Conservation (phyloP, 2,329 filamentous ascomycete species). For the Epichloe festucae region DNA sequence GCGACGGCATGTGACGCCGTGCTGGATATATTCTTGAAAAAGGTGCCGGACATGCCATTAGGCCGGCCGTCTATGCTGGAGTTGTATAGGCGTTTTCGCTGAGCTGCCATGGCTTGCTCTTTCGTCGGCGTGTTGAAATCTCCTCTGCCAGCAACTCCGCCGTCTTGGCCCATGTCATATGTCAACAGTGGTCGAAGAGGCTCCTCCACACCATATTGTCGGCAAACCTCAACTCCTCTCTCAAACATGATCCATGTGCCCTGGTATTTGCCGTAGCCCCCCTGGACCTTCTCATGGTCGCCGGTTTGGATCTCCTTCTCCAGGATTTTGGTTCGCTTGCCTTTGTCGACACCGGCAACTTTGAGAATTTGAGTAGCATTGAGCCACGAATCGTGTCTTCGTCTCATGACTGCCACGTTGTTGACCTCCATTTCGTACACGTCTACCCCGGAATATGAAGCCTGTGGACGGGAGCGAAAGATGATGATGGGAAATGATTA, state of each 20-base stretch:
- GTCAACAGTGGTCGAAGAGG: slow-evolving; percentile 60
- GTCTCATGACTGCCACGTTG: slow-evolving; percentile 85
- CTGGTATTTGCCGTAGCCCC: slow-evolving; percentile 99
- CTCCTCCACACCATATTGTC: slow-evolving; percentile 66
- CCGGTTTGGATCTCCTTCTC: slow-evolving; percentile 96
- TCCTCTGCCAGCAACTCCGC: slow-evolving; percentile 56
- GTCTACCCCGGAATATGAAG: slow-evolving; percentile 87
- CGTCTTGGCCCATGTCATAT: slow-evolving; percentile 69
- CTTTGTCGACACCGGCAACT: slow-evolving; percentile 93
- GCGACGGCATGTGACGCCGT: slow-evolving; percentile 88
- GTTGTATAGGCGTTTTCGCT: slow-evolving; percentile 85
- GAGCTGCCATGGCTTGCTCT: slow-evolving; percentile 95
- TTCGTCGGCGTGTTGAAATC: slow-evolving; percentile 91
- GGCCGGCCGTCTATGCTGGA: slow-evolving; percentile 49
- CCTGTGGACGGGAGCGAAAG: slow-evolving; percentile 27
- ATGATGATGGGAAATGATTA: neutral
- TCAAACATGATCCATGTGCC: slow-evolving; percentile 97
- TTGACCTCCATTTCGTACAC: slow-evolving; percentile 99
- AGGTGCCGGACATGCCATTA: slow-evolving; percentile 64
- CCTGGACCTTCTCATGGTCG: slow-evolving; percentile 96
- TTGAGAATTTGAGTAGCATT: slow-evolving; percentile 98
- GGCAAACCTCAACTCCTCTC: slow-evolving; percentile 82
- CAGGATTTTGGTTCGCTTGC: slow-evolving; percentile 91
- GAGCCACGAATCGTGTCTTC: slow-evolving; percentile 87
- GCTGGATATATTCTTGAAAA: slow-evolving; percentile 93